phyloP scores from a whole-genome alignment of 176 grass and related monocot genomes.

The Olyra latifolia region DNA sequence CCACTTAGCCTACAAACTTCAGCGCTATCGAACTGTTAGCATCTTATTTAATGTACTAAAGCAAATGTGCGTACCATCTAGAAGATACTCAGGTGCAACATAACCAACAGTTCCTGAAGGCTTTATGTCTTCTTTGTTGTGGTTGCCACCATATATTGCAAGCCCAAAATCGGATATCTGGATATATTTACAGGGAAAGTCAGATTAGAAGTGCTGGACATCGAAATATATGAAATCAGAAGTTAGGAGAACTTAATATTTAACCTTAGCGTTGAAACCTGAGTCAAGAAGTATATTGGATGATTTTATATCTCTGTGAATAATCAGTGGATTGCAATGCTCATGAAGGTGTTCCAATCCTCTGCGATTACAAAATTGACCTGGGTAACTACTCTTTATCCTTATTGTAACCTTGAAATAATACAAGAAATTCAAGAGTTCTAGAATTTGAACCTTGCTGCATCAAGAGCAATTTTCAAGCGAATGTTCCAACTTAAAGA shows the following conservation, averaged over 20 bases:
- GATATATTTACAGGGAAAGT: neutral
- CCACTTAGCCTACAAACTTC: neutral
- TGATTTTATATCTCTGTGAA: conserved; percentile 82
- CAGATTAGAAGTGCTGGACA: neutral
- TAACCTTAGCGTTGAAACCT: conserved; percentile 68
- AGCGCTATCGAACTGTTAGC: neutral
- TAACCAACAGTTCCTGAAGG: conserved; percentile 80
- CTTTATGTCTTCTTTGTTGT: conserved; percentile 49
- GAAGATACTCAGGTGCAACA: conserved; percentile 79
- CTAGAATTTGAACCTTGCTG: conserved; percentile 56
- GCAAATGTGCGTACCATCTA: conserved; percentile 50
- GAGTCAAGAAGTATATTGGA: conserved; percentile 82
- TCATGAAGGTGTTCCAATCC: conserved; percentile 86
- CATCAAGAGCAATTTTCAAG: conserved; percentile 81
- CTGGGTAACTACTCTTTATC: conserved; percentile 8
- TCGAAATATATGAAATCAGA: neutral
- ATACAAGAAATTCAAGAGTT: neutral
- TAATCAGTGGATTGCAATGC: conserved; percentile 61
- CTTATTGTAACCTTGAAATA: neutral
- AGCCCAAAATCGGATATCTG: conserved; percentile 84
- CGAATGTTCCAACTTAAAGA: conserved; percentile 67
- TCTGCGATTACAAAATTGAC: conserved; percentile 29
- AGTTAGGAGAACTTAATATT: neutral
- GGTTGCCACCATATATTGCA: conserved; percentile 53
- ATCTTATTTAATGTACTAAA: conserved; percentile 23